phyloP scores from a whole-genome alignment of 805 yeast genomes.

The Yarrowia sp. region DNA sequence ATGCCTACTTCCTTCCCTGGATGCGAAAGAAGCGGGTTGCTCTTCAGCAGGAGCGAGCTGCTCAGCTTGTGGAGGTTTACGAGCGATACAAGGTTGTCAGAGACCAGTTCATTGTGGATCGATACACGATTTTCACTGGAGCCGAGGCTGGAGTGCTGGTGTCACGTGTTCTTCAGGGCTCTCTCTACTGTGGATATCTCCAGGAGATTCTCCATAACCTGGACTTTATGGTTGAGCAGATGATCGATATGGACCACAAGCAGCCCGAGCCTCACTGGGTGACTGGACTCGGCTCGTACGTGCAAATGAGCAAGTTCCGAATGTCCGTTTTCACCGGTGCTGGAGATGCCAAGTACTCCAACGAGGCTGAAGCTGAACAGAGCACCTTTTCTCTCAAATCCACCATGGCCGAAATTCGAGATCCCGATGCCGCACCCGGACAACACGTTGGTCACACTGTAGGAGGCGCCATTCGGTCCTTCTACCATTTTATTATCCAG shows the following conservation, averaged over 20 bases:
- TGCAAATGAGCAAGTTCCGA: slow-evolving; percentile 15
- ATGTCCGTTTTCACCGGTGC: slow-evolving; percentile 4
- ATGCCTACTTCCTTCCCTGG: slow-evolving; percentile 28
- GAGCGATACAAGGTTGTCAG: slow-evolving; percentile 23
- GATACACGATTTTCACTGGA: slow-evolving; percentile 2
- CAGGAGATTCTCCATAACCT: slow-evolving; percentile 16
- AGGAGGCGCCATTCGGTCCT: neutral
- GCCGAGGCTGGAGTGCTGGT: slow-evolving; percentile 16
- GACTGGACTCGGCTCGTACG: slow-evolving; percentile 30
- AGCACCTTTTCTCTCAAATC: neutral
- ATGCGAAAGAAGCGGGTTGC: slow-evolving; percentile 17
- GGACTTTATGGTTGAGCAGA: slow-evolving; percentile 12
- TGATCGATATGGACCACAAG: slow-evolving; percentile 13
- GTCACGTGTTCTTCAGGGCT: neutral
- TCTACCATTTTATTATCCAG: slow-evolving; percentile 10
- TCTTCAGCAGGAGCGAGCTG: slow-evolving; percentile 18
- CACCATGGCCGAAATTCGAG: slow-evolving; percentile 8
- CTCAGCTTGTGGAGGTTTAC: slow-evolving; percentile 20
- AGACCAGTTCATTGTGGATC: slow-evolving; percentile 10
- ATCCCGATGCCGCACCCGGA: slow-evolving; percentile 5
- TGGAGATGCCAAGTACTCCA: slow-evolving; percentile 4
- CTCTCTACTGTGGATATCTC: slow-evolving; percentile 6
- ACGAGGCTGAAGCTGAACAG: slow-evolving; percentile 6
- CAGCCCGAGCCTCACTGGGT: slow-evolving; percentile 33
- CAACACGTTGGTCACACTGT: neutral